These are phyloP conservation scores for Straminergon stramineum DNA, from an alignment of 225 moss, liverwort and hornwort genomes.

Conservation along the genomic window DNA sequence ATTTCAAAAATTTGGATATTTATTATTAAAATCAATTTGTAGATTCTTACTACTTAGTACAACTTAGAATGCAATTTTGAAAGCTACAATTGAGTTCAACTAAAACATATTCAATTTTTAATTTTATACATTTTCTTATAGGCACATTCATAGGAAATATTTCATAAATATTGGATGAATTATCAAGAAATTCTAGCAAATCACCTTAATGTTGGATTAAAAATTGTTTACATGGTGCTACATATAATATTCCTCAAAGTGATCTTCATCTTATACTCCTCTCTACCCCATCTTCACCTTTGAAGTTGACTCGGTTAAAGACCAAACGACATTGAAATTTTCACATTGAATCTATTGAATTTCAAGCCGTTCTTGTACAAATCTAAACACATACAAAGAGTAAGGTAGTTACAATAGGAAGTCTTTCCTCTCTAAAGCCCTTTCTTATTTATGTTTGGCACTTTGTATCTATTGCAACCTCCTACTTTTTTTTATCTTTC, in stretches of 20 bases:
- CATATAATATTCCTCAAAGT: too few relatives aligned
- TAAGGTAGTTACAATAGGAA: neutral
- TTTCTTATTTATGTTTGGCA: neutral
- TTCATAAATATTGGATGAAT: neutral
- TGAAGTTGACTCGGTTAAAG: neutral
- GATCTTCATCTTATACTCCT: too few relatives aligned
- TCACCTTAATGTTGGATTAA: neutral
- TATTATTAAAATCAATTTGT: neutral
- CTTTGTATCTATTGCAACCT: neutral
- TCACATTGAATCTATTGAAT: neutral
- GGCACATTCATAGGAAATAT: too few relatives aligned
- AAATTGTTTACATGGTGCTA: neutral
- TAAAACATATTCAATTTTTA: neutral
- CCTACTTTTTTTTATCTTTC: neutral
- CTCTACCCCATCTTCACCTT: too few relatives aligned
- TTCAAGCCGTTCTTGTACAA: rapidly evolving
- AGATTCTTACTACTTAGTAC: too few relatives aligned
- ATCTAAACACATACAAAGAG: neutral
- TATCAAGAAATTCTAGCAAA: too few relatives aligned
- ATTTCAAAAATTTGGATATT: too few relatives aligned
- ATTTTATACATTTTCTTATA: neutral
- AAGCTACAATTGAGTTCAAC: neutral
- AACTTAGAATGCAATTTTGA: too few relatives aligned
- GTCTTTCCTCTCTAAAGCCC: neutral
- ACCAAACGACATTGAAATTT: neutral